Evolutionary conservation across 1,139 yeast genomes (phyloP), one percentile per base, ranked within the genome.

Genomic region (Debaryomyces psychrophilus): DNA sequence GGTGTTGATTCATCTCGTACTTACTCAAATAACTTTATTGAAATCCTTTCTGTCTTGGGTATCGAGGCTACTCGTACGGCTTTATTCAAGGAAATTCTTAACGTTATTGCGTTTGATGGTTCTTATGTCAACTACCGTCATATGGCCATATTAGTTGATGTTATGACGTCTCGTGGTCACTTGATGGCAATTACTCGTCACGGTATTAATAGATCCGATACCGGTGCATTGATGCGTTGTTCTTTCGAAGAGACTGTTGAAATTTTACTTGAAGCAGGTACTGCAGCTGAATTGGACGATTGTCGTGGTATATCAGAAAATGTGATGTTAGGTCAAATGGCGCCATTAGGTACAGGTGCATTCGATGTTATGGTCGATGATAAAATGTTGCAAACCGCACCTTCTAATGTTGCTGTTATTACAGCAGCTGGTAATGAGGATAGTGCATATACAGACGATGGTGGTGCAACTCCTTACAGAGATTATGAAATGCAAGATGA

Each of bases 161-260:
- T 92, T 26, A 95, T 95, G 99, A 95, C 99, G 1, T 88, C 96
- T 41, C 87, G 97, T 68, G 99, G 99, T 62, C 97, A 93, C 64
- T 79, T 95, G 70, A 93, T 95, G 90, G 98, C 99, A 31, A 93
- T 95, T 60, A 93, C 99, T 44, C 96, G 99, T 81, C 99, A 93
- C 67, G 99, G 99, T 81, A 93, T 95, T 70, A 95, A 95, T 69
- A 86, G 99, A 73, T 89, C 96, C 31, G 97, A 93, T 56, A 95
- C 99, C 28, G 99, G 99, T 73, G 99, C 99, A 1, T 79, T 95
- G 64, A 95, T 95, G 99, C 84, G 99, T 71, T 93, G 97, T 76
- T 93, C 99, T 44, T 95, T 95, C 76, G 99, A 95, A 74, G 99
- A 95, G 69, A 95, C 99, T 2, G 99, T 93, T 35, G 99, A 95